Conservation (phyloP, 345 rosid species). For the Linum lewisii region DNA sequence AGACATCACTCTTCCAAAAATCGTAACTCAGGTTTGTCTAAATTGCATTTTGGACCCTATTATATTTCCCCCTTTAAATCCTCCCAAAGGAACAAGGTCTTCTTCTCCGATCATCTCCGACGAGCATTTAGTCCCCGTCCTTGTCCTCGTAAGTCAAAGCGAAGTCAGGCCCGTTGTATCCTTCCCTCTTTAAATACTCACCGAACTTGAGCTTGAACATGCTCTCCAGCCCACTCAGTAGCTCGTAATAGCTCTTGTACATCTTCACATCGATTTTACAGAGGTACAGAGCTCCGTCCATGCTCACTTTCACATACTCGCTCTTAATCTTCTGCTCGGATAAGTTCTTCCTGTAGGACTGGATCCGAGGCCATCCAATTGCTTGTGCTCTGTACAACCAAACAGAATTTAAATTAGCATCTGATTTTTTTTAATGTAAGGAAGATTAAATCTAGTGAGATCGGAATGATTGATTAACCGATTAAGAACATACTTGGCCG, state of each 20-base stretch:
- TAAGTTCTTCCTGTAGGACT: constrained; percentile 50
- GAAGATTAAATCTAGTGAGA: neutral
- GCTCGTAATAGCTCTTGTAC: neutral
- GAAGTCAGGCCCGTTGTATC: neutral
- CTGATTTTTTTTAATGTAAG: too few relatives aligned
- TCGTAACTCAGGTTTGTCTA: too few relatives aligned
- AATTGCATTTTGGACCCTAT: too few relatives aligned
- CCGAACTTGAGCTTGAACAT: constrained; percentile 2
- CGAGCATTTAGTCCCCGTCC: constrained; percentile 5
- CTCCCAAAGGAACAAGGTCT: too few relatives aligned
- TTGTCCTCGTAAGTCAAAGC: constrained; percentile 4
- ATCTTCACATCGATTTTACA: neutral
- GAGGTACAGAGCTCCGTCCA: neutral
- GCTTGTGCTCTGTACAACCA: constrained; percentile 41
- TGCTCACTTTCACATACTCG: neutral
- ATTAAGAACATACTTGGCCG: constrained; percentile 40
- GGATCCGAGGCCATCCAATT: constrained; percentile 77
- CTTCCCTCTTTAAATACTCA: constrained; percentile 4
- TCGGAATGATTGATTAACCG: neutral
- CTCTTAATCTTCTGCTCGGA: constrained; percentile 20
- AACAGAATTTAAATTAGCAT: too few relatives aligned
- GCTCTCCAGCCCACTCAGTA: neutral
- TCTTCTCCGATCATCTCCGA: too few relatives aligned
- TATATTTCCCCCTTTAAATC: too few relatives aligned
- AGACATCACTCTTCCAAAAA: too few relatives aligned